Base-by-base conservation (phyloP, 2,329 filamentous ascomycete species). In the Fusarium floridanum region DNA sequence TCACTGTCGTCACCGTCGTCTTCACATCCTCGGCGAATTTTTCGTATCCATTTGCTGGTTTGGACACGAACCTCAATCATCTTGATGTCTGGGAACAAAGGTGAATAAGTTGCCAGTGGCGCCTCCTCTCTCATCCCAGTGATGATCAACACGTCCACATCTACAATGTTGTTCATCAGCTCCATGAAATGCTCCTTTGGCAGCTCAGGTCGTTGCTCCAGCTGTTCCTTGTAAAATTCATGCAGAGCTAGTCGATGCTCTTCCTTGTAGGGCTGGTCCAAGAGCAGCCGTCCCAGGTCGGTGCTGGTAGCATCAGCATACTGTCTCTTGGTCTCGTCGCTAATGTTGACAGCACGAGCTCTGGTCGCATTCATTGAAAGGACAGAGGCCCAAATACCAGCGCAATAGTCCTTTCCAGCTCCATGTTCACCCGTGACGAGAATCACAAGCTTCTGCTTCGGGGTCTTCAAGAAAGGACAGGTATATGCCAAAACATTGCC, bases 121-220 rank as follows among this genome's bases (percentile, higher is more conserved):
- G 89, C 86, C 57, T 88, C 82, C 59, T 93, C 91, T 83, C 89
- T 87, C 87, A 92, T 88, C 0, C 90, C 90, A 0, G 90, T 92
- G 72, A 93, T 88, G 0, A 92, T 67, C 50, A 92, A 80, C 57
- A 91, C 88, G 66, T 91, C 87, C 3, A 84, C 82, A 78, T 84
- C 84, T 60, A 12, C 71, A 7, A 84, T 82, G 14, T 71, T 66
- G 37, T 81, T 20, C 4, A 91, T 86, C 3, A 87, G 79, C 27
- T 83, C 68, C 45, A 88, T 62, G 69, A 91, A 91, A 75, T 88
- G 84, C 64, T 89, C 85, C 72, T 88, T 80, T 71, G 81, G 87
- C 17, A 91, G 81, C 43, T 57, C 73, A 69, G 88, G 88, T 48
- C 82, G 81, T 27, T 27, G 5, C 32, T 55, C 75, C 43, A 88